Conservation (phyloP, 1,284 basidiomycete species). For the Lignosus rhinocerotis region DNA sequence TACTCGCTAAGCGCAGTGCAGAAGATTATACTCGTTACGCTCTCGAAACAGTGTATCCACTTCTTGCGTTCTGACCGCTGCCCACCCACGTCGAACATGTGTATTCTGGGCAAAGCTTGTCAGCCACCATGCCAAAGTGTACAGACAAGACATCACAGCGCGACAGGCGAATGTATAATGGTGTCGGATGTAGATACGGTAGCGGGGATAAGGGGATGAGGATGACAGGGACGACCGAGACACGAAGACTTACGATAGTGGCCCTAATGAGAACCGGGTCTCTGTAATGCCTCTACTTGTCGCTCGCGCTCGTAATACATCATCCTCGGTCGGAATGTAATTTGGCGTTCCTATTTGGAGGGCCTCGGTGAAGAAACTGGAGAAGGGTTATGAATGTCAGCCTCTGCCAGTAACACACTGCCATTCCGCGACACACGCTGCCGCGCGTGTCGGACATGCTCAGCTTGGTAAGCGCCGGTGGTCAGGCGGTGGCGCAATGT, state of each 20-base stretch:
- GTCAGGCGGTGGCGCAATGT: background rate
- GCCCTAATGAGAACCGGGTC: slow-evolving; percentile 77
- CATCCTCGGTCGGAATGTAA: slow-evolving; percentile 87
- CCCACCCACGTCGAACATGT: slow-evolving; percentile 94
- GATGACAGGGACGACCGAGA: background rate
- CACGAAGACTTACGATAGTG: slow-evolving; percentile 49
- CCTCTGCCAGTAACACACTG: background rate
- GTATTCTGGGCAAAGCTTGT: slow-evolving; percentile 64
- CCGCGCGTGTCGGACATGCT: slow-evolving; percentile 1
- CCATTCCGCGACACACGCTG: background rate
- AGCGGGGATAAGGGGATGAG: background rate
- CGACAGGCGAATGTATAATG: slow-evolving; percentile 10
- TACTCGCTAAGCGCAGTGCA: slow-evolving; percentile 94
- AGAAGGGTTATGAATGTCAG: slow-evolving; percentile 1
- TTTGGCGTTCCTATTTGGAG: slow-evolving; percentile 77
- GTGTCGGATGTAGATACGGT: background rate
- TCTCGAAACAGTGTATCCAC: slow-evolving; percentile 95
- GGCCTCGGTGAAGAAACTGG: slow-evolving; percentile 88
- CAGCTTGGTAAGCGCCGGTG: background rate
- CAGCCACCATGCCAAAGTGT: background rate
- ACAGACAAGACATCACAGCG: slow-evolving; percentile 32
- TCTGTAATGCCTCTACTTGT: slow-evolving; percentile 95
- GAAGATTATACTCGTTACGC: slow-evolving; percentile 94
- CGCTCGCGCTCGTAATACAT: slow-evolving; percentile 86
- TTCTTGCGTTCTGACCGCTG: slow-evolving; percentile 94